A percentile compares a stretch with the other conserved stretches of the same genome.
Conservation (phyloP, 208 protist genomes). For the Leishmania tropica region DNA sequence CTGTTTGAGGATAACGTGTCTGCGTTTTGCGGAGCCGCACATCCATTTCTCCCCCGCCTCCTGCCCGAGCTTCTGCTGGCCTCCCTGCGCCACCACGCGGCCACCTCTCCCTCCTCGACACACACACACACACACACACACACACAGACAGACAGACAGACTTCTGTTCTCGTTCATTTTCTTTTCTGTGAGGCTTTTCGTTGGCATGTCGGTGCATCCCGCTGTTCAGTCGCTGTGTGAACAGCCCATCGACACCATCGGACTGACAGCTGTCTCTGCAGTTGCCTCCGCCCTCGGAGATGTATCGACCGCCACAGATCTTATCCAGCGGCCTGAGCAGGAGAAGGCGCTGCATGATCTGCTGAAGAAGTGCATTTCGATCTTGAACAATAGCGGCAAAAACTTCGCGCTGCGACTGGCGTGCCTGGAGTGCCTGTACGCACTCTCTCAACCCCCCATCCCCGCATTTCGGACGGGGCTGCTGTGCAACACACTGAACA, state of each 20-base stretch:
- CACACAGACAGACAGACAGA: background rate
- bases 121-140: background rate
- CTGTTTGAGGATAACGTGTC: slow-evolving; percentile 3
- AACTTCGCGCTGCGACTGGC: slow-evolving; percentile 60
- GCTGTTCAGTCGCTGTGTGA: slow-evolving; percentile 65
- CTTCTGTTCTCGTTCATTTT: background rate
- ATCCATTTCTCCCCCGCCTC: background rate
- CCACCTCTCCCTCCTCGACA: background rate
- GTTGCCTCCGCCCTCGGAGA: slow-evolving; percentile 54
- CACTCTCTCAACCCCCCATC: slow-evolving; percentile 61
- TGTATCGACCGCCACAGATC: slow-evolving; percentile 33
- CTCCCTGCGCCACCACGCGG: background rate
- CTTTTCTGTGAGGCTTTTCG: background rate
- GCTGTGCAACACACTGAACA: slow-evolving; percentile 60
- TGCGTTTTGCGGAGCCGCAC: background rate
- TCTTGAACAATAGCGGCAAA: slow-evolving; percentile 70
- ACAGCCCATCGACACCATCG: slow-evolving; percentile 43
- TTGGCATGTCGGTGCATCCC: slow-evolving; percentile 37
- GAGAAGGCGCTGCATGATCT: slow-evolving; percentile 28
- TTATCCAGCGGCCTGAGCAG: slow-evolving; percentile 28
- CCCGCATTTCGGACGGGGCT: slow-evolving; percentile 57
- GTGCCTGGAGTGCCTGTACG: slow-evolving; percentile 77
- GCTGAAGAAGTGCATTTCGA: slow-evolving; percentile 31
- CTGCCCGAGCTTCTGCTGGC: background rate
- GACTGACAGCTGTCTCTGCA: slow-evolving; percentile 61